Evolutionary conservation across 2,329 filamentous ascomycete genomes (phyloP).

Genomic region (Sarocladium kiliense): DNA sequence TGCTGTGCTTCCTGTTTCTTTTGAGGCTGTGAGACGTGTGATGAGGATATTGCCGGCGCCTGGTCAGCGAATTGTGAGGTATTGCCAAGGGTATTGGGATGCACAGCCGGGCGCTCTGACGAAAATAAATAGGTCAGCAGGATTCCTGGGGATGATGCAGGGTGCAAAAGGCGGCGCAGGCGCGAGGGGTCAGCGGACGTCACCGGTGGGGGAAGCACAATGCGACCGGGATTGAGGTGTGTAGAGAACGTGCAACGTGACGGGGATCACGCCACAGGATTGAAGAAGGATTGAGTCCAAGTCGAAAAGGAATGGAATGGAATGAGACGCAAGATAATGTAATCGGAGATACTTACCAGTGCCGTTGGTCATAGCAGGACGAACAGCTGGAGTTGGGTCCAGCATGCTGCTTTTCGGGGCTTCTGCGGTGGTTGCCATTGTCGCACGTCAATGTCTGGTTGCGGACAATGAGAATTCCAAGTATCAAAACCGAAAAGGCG

Average conservation of each 20-base stretch:
- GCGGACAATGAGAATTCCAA: not conserved
- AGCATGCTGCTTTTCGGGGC: not conserved
- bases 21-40: not conserved
- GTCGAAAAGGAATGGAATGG: not conserved
- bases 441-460: not conserved
- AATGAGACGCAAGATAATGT: not conserved
- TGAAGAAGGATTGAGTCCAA: not conserved
- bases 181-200: not conserved
- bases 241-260: not conserved
- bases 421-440: not conserved
- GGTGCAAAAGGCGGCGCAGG: not conserved
- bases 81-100: not conserved
- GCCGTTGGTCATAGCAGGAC: not conserved
- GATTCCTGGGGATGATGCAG: slow-evolving; percentile 3
- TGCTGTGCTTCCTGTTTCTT: not conserved
- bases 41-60: not conserved
- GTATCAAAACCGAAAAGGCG: not conserved
- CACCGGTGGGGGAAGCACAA: not conserved
- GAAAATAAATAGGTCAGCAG: slow-evolving; percentile 7
- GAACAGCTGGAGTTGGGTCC: not conserved
- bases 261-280: not conserved
- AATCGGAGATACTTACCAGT: slow-evolving; percentile 1
- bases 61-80: not conserved
- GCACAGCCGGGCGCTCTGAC: slow-evolving; percentile 4
- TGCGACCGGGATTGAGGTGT: not conserved